A percentile compares a stretch with the other conserved stretches of the same genome.
phyloP scores from a whole-genome alignment of 164 flowering plant species.

The Berberis vulgaris region DNA sequence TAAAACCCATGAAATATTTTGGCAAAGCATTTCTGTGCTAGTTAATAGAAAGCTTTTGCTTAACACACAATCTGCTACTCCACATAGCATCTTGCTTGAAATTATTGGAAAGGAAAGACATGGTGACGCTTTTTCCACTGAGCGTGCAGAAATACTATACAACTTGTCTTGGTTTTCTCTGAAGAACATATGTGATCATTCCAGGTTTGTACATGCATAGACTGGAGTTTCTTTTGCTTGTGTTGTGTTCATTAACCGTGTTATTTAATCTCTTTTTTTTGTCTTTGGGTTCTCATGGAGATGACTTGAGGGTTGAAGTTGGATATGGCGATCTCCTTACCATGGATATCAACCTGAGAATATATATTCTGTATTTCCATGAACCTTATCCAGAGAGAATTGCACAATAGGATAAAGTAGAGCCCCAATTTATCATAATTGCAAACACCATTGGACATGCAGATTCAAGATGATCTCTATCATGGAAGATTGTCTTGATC shows the following conservation, averaged over 20 bases:
- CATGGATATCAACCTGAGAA: too few relatives aligned
- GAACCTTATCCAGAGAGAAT: too few relatives aligned
- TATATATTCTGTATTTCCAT: too few relatives aligned
- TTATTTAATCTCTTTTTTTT: too few relatives aligned
- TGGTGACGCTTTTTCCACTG: slow-evolving; percentile 46
- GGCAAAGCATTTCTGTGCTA: slow-evolving; percentile 42
- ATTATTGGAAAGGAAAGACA: slow-evolving; percentile 37
- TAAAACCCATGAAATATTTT: slow-evolving; percentile 41
- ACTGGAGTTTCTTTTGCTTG: not conserved
- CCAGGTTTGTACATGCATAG: not conserved
- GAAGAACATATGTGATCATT: slow-evolving; percentile 13
- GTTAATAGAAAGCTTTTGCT: slow-evolving; percentile 25
- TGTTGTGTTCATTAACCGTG: not conserved
- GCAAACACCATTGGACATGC: too few relatives aligned
- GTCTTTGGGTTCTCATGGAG: too few relatives aligned
- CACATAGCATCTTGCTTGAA: slow-evolving; percentile 27
- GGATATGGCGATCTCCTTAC: too few relatives aligned
- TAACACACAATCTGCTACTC: slow-evolving; percentile 12
- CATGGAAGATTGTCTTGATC: too few relatives aligned
- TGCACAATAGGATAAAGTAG: too few relatives aligned
- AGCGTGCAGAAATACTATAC: slow-evolving; percentile 63
- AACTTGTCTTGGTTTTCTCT: slow-evolving; percentile 51
- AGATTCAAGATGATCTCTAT: too few relatives aligned
- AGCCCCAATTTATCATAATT: too few relatives aligned
- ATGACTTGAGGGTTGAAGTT: too few relatives aligned